These are phyloP conservation scores for Platanthera guangdongensis DNA, from an alignment of 106 monocot genomes.

Conservation along the genomic window DNA sequence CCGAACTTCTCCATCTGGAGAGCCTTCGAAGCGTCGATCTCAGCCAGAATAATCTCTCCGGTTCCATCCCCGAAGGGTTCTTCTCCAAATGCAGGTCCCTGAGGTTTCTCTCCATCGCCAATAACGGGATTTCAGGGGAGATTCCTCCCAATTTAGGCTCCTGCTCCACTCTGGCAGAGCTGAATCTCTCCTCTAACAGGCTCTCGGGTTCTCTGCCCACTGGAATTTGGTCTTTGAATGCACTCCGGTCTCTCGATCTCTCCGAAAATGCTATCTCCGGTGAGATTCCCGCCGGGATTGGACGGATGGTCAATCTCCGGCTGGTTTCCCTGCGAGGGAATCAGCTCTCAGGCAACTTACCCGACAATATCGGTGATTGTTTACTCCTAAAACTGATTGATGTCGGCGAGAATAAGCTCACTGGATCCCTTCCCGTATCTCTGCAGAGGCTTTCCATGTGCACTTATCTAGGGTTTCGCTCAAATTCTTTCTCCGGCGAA, in stretches of 20 bases:
- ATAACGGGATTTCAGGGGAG: constrained; percentile 39
- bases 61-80: constrained; percentile 45
- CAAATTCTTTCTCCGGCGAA: constrained; percentile 50
- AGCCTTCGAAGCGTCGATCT: constrained; percentile 48
- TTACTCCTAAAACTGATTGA: constrained; percentile 45
- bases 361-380: constrained; percentile 46
- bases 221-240: constrained; percentile 55
- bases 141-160: constrained; percentile 46
- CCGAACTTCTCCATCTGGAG: constrained; percentile 35
- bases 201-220: constrained; percentile 46
- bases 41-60: constrained; percentile 50
- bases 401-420: constrained; percentile 39
- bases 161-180: constrained; percentile 51
- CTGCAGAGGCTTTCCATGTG: constrained; percentile 48
- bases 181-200: constrained; percentile 56
- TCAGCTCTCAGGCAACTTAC: constrained; percentile 42
- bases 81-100: constrained; percentile 57
- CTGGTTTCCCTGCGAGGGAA: constrained; percentile 44
- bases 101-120: constrained; percentile 41
- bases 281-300: constrained; percentile 50
- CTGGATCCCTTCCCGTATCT: constrained; percentile 43
- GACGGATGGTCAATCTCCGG: constrained; percentile 40
- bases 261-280: constrained; percentile 47
- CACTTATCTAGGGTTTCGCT: constrained; percentile 26
- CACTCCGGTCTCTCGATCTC: constrained; percentile 49